Percentiles rank a stretch among this genome's conserved stretches.
These are phyloP conservation scores for Bjerkandera adusta DNA, from an alignment of 1,284 basidiomycete species.

Conservation along the genomic window DNA sequence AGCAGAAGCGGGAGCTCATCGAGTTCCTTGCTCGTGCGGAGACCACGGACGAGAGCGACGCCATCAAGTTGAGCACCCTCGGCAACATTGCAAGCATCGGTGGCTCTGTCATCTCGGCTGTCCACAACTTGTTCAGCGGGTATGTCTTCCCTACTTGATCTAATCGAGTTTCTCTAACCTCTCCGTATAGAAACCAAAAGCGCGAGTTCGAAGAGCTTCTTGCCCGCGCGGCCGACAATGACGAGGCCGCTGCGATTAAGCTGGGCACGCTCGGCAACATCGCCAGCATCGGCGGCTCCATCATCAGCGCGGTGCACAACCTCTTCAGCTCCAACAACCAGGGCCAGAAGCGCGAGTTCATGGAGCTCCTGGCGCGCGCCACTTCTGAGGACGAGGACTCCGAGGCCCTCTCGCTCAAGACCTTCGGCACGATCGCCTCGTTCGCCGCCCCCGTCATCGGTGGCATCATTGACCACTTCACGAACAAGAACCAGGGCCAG, in stretches of 20 bases:
- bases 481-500: conserved; percentile 5
- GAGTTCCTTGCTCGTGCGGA: background rate
- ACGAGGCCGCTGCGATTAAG: background rate
- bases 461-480: conserved; percentile 12
- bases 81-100: conserved; percentile 2
- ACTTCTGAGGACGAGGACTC: background rate
- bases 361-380: background rate
- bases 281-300: background rate
- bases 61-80: background rate
- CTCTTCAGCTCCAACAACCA: too few species aligned
- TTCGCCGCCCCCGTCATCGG: conserved; percentile 5
- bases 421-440: background rate
- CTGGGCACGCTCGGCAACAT: background rate
- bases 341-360: conserved; percentile 1
- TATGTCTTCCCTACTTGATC: background rate
- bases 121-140: too few species aligned
- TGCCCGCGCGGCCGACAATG: background rate
- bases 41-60: background rate
- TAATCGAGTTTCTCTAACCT: too few species aligned
- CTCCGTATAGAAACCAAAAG: background rate
- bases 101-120: background rate
- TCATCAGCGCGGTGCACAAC: too few species aligned
- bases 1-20: conserved; percentile 1
- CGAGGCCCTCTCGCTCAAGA: background rate
- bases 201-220: background rate